Conservation (phyloP, 495 filamentous ascomycete species). For the Pyronema omphalodes region DNA sequence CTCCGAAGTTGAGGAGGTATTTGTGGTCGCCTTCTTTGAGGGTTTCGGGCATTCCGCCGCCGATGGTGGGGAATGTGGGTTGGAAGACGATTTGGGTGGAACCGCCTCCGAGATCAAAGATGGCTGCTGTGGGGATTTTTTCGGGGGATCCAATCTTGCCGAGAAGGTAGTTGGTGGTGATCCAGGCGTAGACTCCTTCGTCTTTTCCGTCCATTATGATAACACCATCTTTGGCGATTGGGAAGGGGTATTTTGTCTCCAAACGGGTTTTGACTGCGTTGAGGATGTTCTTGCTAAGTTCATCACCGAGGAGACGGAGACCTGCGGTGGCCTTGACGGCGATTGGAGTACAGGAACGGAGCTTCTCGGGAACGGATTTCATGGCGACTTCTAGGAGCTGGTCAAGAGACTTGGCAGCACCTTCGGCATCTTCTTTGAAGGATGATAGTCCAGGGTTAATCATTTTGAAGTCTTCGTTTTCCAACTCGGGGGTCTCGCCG, state of each 20-base stretch:
- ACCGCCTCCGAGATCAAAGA: slow-evolving; percentile 91
- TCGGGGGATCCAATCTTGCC: slow-evolving; percentile 92
- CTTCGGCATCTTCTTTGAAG: slow-evolving; percentile 66
- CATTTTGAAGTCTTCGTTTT: slow-evolving; percentile 78
- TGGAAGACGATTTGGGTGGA: slow-evolving; percentile 97
- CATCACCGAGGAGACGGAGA: slow-evolving; percentile 63
- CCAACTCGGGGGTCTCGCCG: slow-evolving; percentile 82
- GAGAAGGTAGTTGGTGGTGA: slow-evolving; percentile 93
- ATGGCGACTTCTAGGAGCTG: slow-evolving; percentile 70
- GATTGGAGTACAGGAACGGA: slow-evolving; percentile 73
- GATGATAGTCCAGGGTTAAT: slow-evolving; percentile 72
- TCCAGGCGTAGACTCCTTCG: slow-evolving; percentile 98
- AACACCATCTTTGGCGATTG: slow-evolving; percentile 70
- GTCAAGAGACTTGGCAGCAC: slow-evolving; percentile 77
- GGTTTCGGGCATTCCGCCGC: slow-evolving; percentile 73
- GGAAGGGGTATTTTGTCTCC: slow-evolving; percentile 85
- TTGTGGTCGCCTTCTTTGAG: slow-evolving; percentile 87
- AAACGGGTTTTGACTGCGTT: slow-evolving; percentile 65
- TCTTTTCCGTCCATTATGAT: slow-evolving; percentile 91
- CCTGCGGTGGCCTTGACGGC: slow-evolving; percentile 96
- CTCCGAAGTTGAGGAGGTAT: slow-evolving; percentile 79
- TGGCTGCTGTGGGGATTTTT: slow-evolving; percentile 71
- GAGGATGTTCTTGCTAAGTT: slow-evolving; percentile 65
- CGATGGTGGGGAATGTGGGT: slow-evolving; percentile 54
- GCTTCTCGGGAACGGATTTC: slow-evolving; percentile 61